Base-by-base conservation (phyloP, 2,329 filamentous ascomycete species). In the Penicillium sp. region DNA sequence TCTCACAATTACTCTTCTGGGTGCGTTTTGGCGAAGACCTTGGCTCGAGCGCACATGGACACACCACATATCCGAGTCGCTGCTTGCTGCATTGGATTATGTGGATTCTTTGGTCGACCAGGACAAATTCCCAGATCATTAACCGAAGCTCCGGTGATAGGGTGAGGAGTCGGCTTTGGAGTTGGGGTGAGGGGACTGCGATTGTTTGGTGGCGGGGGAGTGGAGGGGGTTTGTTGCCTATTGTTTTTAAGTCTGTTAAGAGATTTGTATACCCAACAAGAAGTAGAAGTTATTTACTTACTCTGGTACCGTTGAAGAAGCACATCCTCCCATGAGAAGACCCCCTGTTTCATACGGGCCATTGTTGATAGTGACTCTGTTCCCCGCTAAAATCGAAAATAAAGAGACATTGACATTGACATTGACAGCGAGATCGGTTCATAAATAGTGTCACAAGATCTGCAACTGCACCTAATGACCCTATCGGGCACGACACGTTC, bases 271-370 rank as follows among this genome's bases (percentile, higher is more conserved):
- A 23, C 23, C 23, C 4, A 23, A 5, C 23, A 23, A 23, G 23
- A 5, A 23, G 23, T 23, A 23, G 23, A 23, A 11, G 31, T 7
- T 21, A 69, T 27, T 43, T 25, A n/a, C 73, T 43, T 25, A n/a
- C 73, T 74, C 55, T 73, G 71, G 60, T 75, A 75, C 56, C 72
- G 71, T 50, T 75, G 72, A 29, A 70, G 68, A 40, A 75, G 61
- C 11, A 75, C 73, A 66, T 75, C 73, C 60, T 75, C 73, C 73
- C 73, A 75, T 7, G 72, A 75, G 59, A 75, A 75, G 2, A 75
- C 68, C 0, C 73, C 73, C 39, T 68, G 66, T 53, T 71, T 75
- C 39, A 68, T 68, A 50, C 68, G 69, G 19, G 71, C 66, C 73
- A 75, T 75, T 56, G 41, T 47, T 19, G 13, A 36, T 45, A 38